These are phyloP conservation scores for Paraphysoderma sedebokerense DNA, from an alignment of 371 early-diverging fungal genomes.

Conservation along the genomic window DNA sequence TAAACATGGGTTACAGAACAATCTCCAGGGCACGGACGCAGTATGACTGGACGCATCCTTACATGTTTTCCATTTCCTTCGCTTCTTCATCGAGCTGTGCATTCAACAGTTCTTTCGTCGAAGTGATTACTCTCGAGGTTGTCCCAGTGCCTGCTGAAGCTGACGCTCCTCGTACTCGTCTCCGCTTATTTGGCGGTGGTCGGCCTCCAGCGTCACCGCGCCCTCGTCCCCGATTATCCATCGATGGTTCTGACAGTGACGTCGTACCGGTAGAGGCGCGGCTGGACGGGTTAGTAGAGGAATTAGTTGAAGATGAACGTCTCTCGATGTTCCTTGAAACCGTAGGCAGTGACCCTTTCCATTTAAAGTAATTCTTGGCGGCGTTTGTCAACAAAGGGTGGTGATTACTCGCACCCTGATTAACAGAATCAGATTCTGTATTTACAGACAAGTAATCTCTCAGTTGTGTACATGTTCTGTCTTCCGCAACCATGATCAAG, in stretches of 20 bases:
- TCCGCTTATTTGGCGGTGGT: constrained; percentile 50
- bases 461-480: constrained; percentile 47
- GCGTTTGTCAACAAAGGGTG: constrained; percentile 26
- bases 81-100: constrained; percentile 24
- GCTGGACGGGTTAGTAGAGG: no score
- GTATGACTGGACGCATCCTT: constrained; percentile 2
- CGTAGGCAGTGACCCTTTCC: no score
- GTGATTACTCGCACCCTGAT: no score
- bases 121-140: constrained; percentile 2
- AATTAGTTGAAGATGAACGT: no score
- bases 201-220: background rate
- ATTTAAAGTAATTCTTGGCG: constrained; percentile 38
- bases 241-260: background rate
- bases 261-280: background rate
- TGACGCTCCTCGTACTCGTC: constrained; percentile 52
- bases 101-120: no score
- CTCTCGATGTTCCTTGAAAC: no score
- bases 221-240: background rate
- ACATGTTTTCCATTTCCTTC: constrained; percentile 23
- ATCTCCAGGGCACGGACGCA: no score
- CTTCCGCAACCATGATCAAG: constrained; percentile 52
- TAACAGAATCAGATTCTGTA: no score
- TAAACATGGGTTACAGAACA: background rate
- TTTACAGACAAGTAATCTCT: constrained; percentile 26
- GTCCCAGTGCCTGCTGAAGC: constrained; percentile 14